Percentiles rank a stretch among this genome's conserved stretches.
Conservation (phyloP, 495 filamentous ascomycete species). For the Diplogelasinospora grovesii region DNA sequence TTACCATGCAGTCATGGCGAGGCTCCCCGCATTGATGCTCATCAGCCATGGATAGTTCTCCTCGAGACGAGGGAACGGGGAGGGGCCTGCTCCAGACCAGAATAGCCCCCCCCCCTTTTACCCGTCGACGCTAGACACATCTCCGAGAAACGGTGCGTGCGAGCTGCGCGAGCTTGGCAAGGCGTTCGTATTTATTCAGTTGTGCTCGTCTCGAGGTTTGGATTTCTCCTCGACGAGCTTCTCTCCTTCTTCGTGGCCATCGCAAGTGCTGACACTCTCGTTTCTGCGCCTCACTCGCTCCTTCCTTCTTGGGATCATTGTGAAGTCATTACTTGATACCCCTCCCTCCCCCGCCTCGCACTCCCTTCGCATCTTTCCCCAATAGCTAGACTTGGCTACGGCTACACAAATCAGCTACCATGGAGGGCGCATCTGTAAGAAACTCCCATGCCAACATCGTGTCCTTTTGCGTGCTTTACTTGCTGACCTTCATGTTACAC, state of each 20-base stretch:
- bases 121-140: background rate
- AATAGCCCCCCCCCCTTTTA: background rate
- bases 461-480: background rate
- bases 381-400: no score
- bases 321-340: background rate
- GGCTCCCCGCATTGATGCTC: conserved; percentile 5
- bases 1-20: no score
- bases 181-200: conserved; percentile 11
- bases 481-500: background rate
- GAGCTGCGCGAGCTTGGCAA: no score
- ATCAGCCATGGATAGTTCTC: no score
- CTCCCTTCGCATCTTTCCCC: background rate
- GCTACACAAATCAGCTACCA: conserved; percentile 10
- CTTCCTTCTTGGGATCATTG: background rate
- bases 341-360: background rate
- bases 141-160: conserved; percentile 25
- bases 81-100: conserved; percentile 6
- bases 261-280: conserved; percentile 2
- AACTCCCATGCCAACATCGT: background rate
- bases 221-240: conserved; percentile 9
- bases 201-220: background rate
- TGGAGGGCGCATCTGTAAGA: conserved; percentile 25
- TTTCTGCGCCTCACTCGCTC: background rate
- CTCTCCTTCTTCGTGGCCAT: background rate
- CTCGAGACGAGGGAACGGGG: background rate